These are phyloP conservation scores for Dictyophora rubrovolvata DNA, from an alignment of 768 basidiomycete species.

Conservation along the genomic window DNA sequence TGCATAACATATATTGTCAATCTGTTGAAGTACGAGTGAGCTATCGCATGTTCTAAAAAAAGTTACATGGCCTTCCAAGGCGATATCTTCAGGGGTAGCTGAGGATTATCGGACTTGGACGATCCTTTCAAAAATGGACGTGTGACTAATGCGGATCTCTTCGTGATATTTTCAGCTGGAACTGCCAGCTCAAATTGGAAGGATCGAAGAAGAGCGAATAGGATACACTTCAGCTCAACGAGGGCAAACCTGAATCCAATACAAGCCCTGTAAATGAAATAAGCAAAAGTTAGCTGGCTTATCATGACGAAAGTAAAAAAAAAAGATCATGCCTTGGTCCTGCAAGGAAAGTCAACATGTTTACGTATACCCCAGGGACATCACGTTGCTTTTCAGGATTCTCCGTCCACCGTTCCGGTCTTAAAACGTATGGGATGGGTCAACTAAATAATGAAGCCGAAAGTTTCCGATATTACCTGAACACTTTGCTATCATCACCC, in stretches of 20 bases:
- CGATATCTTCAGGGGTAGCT: constrained; percentile 29
- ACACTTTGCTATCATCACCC: constrained; percentile 53
- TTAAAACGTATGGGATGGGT: neutral
- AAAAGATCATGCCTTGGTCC: constrained; percentile 30
- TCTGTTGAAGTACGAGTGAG: too few species aligned
- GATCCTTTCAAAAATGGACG: constrained; percentile 34
- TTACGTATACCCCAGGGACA: constrained; percentile 53
- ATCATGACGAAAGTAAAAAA: neutral
- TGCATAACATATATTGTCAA: too few species aligned
- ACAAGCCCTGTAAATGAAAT: constrained; percentile 31
- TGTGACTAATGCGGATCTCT: constrained; percentile 25
- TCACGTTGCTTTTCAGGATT: constrained; percentile 31
- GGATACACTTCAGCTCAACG: constrained; percentile 35
- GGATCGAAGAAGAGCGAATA: constrained; percentile 41
- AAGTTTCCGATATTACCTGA: constrained; percentile 32
- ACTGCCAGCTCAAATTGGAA: constrained; percentile 47
- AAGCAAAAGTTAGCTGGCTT: neutral
- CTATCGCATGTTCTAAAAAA: too few species aligned
- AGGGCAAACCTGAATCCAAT: constrained; percentile 60
- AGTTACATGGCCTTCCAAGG: neutral
- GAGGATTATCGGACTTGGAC: constrained; percentile 24
- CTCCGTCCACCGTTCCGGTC: constrained; percentile 55
- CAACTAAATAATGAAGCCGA: neutral
- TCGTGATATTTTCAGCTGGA: constrained; percentile 30
- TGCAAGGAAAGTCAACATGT: constrained; percentile 51